A percentile compares a stretch with the other conserved stretches of the same genome.
Conservation (phyloP, 371 early-diverging fungal species). For the Rhizopus arrhizus region DNA sequence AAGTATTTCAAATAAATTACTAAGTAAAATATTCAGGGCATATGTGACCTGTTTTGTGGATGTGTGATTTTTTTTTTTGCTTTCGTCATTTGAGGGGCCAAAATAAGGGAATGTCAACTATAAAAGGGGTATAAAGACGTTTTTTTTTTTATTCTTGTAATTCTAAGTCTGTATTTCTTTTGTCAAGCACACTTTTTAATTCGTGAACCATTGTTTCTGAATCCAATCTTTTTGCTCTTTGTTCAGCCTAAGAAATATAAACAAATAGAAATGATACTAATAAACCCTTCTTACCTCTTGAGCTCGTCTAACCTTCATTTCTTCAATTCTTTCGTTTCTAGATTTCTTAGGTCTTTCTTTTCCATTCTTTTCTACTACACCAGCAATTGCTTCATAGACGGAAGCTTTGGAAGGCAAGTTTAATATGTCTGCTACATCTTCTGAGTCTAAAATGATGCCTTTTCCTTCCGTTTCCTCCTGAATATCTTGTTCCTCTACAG, state of each 20-base stretch:
- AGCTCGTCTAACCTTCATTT: constrained; percentile 54
- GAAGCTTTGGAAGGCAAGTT: constrained; percentile 49
- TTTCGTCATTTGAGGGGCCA: no score
- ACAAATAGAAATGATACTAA: no score
- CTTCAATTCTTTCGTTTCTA: constrained; percentile 62
- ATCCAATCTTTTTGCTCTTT: constrained; percentile 35
- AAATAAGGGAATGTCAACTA: no score
- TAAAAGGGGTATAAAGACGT: neutral
- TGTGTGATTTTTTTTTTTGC: no score
- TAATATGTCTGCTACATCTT: constrained; percentile 39
- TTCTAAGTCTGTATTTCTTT: constrained; percentile 44
- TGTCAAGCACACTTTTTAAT: constrained; percentile 62
- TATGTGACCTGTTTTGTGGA: no score
- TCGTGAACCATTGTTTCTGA: constrained; percentile 65
- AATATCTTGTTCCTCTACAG: constrained; percentile 10
- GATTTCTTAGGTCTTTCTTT: constrained; percentile 46
- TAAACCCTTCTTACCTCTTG: constrained; percentile 31
- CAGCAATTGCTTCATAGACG: constrained; percentile 50
- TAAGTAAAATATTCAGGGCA: no score
- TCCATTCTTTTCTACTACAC: constrained; percentile 36
- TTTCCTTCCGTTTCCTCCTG: constrained; percentile 31
- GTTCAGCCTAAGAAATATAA: constrained; percentile 12
- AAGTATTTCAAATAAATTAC: no score
- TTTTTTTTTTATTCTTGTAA: constrained; percentile 15
- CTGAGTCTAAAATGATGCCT: constrained; percentile 29